A percentile compares a stretch with the other conserved stretches of the same genome.
Evolutionary conservation across 2,329 filamentous ascomycete genomes (phyloP).

Genomic region (Alternaria brassicicola): DNA sequence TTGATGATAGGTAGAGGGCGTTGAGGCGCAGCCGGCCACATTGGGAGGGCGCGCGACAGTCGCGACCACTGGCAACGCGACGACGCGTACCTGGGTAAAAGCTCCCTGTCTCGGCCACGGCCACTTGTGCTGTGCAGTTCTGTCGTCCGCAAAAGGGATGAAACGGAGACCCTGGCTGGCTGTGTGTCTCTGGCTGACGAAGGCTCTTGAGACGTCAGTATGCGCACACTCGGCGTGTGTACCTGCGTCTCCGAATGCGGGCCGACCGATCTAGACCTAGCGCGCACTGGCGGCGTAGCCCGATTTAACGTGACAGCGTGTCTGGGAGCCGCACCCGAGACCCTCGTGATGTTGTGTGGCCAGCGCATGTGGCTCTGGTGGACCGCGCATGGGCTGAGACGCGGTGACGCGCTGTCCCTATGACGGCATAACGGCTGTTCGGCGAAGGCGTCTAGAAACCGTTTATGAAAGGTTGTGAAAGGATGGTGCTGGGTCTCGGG

Average conservation of each 20-base stretch:
- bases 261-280: conserved; percentile 5
- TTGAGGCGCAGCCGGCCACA: conserved; percentile 23
- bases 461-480: conserved; percentile 11
- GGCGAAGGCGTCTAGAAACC: conserved; percentile 34
- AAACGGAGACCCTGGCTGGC: conserved; percentile 22
- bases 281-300: conserved; percentile 20
- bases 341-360: conserved; percentile 22
- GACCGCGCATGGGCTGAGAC: conserved; percentile 24
- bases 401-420: conserved; percentile 22
- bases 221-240: conserved; percentile 20
- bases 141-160: conserved; percentile 26
- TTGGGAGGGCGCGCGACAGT: conserved; percentile 16
- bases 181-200: conserved; percentile 26
- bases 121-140: neutral
- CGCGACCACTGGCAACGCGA: conserved; percentile 4
- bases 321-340: conserved; percentile 28
- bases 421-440: conserved; percentile 20
- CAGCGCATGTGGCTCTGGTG: conserved; percentile 34
- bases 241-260: conserved; percentile 34
- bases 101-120: conserved; percentile 21
- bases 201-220: conserved; percentile 15
- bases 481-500: conserved; percentile 29
- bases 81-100: conserved; percentile 18
- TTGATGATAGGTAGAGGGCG: conserved; percentile 16
- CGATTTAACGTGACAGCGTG: conserved; percentile 29